These are phyloP conservation scores for Diaporthe humulicola DNA, from an alignment of 2,329 filamentous ascomycete genomes.

Conservation along the genomic window DNA sequence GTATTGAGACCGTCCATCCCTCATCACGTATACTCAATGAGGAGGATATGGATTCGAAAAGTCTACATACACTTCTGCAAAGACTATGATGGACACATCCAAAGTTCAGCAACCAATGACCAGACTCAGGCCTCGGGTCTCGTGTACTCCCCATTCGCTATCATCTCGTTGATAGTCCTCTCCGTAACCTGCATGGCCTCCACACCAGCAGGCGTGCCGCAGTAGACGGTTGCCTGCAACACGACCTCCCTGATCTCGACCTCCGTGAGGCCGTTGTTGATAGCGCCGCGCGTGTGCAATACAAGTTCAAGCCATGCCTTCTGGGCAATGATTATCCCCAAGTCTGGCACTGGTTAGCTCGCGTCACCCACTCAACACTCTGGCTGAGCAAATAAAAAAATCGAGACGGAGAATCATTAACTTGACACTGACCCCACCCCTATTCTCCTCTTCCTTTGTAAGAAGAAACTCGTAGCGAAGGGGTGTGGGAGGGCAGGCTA, in stretches of 20 bases:
- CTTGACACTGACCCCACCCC: too few species aligned
- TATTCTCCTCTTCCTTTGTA: accelerated
- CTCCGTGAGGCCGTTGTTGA: slow-evolving; percentile 72
- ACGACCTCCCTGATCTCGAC: slow-evolving; percentile 65
- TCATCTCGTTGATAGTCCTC: slow-evolving; percentile 46
- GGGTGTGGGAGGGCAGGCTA: not conserved
- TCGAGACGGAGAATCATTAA: too few species aligned
- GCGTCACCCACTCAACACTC: too few species aligned
- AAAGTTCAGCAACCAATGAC: too few species aligned
- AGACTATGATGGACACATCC: not conserved
- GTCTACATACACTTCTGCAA: not conserved
- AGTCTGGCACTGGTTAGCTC: slow-evolving; percentile 50
- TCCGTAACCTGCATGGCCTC: slow-evolving; percentile 50
- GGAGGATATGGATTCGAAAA: not conserved
- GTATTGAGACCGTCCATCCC: too few species aligned
- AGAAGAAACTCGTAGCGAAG: too few species aligned
- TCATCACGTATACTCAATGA: not conserved
- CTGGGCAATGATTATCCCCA: slow-evolving; percentile 73
- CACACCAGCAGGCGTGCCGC: slow-evolving; percentile 56
- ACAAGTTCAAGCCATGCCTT: slow-evolving; percentile 70
- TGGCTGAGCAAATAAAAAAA: not conserved
- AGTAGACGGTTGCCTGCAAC: slow-evolving; percentile 58
- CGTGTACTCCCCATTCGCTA: slow-evolving; percentile 45
- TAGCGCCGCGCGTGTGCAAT: slow-evolving; percentile 71
- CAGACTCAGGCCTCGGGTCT: slow-evolving; percentile 26